Base-by-base conservation (phyloP, 495 filamentous ascomycete species). In the Hypoxylon trugodes region DNA sequence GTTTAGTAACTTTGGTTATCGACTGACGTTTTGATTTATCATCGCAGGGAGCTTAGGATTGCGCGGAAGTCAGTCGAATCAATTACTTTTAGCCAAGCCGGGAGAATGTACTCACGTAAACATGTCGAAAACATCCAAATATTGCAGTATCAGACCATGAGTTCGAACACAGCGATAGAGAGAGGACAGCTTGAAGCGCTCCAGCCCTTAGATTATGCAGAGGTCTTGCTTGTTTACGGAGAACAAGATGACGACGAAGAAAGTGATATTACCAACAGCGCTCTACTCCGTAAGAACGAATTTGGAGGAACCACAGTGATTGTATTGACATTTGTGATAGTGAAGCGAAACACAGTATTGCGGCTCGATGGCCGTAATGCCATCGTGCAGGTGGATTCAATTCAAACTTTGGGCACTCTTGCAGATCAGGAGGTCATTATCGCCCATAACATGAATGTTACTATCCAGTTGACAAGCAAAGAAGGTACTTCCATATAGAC, bases 21-120 rank as follows among this genome's bases (percentile, higher is more conserved):
- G 12, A 16, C 25, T 47, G 32, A 47, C n/a, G 16, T 16, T 16
- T 6, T 18, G 12, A 19, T 30, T 16, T 32, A 6, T 24, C 10
- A 10, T 10, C 10, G 1, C 6, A 47, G 43, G 6, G 43, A 47
- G 1, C 43, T 47, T 2, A 30, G 25, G 32, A 47, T 25, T 47
- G 43, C 43, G 8, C 43, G 32, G 19, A 30, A 47, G 25, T 47
- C 43, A 10, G 22, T 47, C 13, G 43, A 47, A 18, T 47, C 43
- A 6, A n/a, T 47, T 32, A 47, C 43, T 12, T 47, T 47, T 16
- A 18, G 32, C 13, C 12, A 30, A 9, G 43, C 5, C 6, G 43
- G 43, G 6, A 16, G 25, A 7, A 47, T 26, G 4, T 47, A 47
- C 16, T 47, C 43, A 18, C 43, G 43, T 47, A 47, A 47, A 47